Evolutionary conservation across 306 rosid species (phyloP).

Genomic region (Fragaria nilgerrensis): DNA sequence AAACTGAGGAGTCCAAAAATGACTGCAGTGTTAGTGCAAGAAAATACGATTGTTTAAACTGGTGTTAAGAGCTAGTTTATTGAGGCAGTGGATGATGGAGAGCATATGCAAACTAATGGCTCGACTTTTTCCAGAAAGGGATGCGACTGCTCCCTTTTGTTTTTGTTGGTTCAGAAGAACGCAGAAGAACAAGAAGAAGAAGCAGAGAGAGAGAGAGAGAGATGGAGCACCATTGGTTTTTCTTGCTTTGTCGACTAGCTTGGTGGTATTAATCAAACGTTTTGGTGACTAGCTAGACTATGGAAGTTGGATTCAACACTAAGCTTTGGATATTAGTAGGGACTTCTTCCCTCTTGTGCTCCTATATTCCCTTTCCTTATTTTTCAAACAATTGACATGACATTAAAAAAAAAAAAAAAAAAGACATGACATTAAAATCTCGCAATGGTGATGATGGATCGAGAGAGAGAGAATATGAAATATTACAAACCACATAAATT

Average conservation of each 20-base stretch:
- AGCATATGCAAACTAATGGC: not conserved
- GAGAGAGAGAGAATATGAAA: not conserved
- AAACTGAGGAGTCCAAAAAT: not conserved
- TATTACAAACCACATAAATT: not conserved
- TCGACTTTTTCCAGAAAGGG: slow-evolving; percentile 19
- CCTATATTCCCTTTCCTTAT: not conserved
- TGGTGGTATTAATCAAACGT: not conserved
- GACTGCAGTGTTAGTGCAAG: not conserved
- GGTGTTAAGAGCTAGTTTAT: not conserved
- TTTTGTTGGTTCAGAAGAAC: slow-evolving; percentile 9
- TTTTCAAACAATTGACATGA: not conserved
- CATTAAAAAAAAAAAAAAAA: no score
- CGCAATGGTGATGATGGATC: not conserved
- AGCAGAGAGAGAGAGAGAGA: not conserved
- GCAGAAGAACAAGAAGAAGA: not conserved
- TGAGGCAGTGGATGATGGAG: slow-evolving; percentile 12
- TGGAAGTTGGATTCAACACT: slow-evolving; percentile 1
- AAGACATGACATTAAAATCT: not conserved
- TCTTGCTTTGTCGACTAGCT: not conserved
- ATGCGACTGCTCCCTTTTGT: not conserved
- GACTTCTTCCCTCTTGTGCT: not conserved
- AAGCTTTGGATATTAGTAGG: not conserved
- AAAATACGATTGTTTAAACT: not conserved
- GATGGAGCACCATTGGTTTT: slow-evolving; percentile 22
- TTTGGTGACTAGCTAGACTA: not conserved